Base-by-base conservation (phyloP, 2,329 filamentous ascomycete species). In the Didymella lethalis region DNA sequence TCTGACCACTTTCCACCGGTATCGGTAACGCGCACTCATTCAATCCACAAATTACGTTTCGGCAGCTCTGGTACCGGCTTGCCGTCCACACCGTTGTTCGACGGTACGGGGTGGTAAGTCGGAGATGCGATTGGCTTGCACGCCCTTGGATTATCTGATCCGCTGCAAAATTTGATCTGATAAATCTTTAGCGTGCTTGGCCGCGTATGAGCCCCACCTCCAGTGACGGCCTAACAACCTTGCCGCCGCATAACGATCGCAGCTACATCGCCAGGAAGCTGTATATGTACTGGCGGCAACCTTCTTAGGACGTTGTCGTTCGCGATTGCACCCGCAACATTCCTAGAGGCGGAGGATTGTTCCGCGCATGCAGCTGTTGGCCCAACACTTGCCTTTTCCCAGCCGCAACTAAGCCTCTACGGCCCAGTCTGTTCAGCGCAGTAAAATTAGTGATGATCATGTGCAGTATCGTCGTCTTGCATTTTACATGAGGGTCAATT, bases 141-240 rank as follows among this genome's bases (percentile, higher is more conserved):
- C 16, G 10, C 7, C 7, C 3, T 25, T 16, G 23, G 25, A 32
- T 65, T 64, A 67, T 65, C 64, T 57, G 64, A 67, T 67, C 63
- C 57, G 53, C 36, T 56, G 57, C 54, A 62, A 56, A 58, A 48
- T 44, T 62, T 66, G 63, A 67, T 67, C 65, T 53, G 65, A 67
- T 67, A 47, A 48, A 23, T 2, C 26, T 5, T 43, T 65, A 67
- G 64, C 47, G 54, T 14, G 28, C 60, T 65, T 63, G 60, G 64
- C 55, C 38, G 38, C 44, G 36, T 12, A 16, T 34, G 26, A 28
- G 48, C 28, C 54, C 48, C 48, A 48, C 53, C 16, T 18, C 18
- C 14, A 29, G 40, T 16, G 36, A 31, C 6, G 11, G 48, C 55
- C 48, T 57, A 29, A 53, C 54, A 34, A 20, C 26, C 41, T 18